Conservation (phyloP, 2,329 filamentous ascomycete genomes). For the Sporothrix luriei region DNA sequence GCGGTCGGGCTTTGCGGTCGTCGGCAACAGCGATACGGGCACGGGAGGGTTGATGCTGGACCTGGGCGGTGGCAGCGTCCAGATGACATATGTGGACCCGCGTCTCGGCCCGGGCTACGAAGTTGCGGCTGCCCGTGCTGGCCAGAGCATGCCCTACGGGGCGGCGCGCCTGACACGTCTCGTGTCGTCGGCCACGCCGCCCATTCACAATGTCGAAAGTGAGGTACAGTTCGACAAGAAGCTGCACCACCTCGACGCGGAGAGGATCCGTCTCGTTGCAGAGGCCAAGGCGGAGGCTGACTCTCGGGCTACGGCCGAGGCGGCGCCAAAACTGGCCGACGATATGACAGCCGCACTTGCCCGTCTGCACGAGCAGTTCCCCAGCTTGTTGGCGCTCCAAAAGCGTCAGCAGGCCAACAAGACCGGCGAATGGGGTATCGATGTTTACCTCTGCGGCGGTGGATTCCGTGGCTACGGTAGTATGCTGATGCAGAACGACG, state of each 20-base stretch:
- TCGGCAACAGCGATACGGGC: slow-evolving; percentile 45
- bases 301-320: slow-evolving; percentile 47
- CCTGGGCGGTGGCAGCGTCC: slow-evolving; percentile 72
- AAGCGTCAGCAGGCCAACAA: slow-evolving; percentile 44
- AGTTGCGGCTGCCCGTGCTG: slow-evolving; percentile 55
- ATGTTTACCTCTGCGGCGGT: slow-evolving; percentile 84
- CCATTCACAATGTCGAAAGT: background rate
- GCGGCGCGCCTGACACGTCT: slow-evolving; percentile 60
- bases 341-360: slow-evolving; percentile 64
- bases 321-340: slow-evolving; percentile 57
- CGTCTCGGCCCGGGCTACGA: slow-evolving; percentile 49
- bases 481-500: slow-evolving; percentile 78
- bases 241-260: background rate
- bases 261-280: slow-evolving; percentile 3
- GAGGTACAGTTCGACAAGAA: background rate
- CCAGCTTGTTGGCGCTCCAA: slow-evolving; percentile 48
- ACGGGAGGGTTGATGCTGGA: slow-evolving; percentile 76
- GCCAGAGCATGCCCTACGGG: slow-evolving; percentile 63
- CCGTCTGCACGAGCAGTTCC: slow-evolving; percentile 53
- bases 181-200: background rate
- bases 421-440: slow-evolving; percentile 51
- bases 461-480: slow-evolving; percentile 91
- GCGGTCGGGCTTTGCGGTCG: slow-evolving; percentile 68
- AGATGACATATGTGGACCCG: slow-evolving; percentile 66
- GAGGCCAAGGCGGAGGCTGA: slow-evolving; percentile 42